Evolutionary conservation across 108 stramenopile genomes (phyloP), one percentile per base, ranked within the genome.

Genomic region (Stephanodiscus minutulus): DNA sequence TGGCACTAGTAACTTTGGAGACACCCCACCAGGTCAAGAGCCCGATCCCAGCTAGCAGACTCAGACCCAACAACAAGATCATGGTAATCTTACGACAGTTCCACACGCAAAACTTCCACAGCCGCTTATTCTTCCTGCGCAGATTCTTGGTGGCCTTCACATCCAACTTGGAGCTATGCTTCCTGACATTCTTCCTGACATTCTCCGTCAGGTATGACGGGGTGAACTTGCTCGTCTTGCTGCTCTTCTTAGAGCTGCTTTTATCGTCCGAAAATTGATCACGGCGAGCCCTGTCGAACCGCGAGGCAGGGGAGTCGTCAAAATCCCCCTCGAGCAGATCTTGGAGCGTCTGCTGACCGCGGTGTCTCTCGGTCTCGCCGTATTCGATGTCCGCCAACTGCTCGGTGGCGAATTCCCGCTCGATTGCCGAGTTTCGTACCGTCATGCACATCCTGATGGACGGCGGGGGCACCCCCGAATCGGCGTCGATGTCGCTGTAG

Each of bases 51-150:
- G 47, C 46, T 1, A 72, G 2, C 20, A 79, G 46, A 46, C 31
- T 53, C 8, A 79, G 33, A 20, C 24, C 57, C 15, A 72, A 59
- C 5, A 72, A 18, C 7, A 72, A 31, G 25, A 44, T 35, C 10
- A 65, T 1, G 1, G 64, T 67, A 17, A 79, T 79, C 64, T 79
- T 79, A 7, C 70, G 58, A 63, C 63, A 67, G 21, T 79, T 79
- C 77, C 77, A 79, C n/a, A 72, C 77, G 25, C 48, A 66, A 41
- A 65, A 72, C 48, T 79, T 79, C 46, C 57, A 74, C 24, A 74
- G 21, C 24, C 63, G 73, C 55, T 74, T 66, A 48, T 74, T 74
- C 61, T 49, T 72, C 46, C 49, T 64, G n/a, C 53, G 31, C 13
- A 53, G 44, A 43, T 57, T 72, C 22, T 53, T 55, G 35, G 72